Percentiles rank a stretch among this genome's conserved stretches.
Evolutionary conservation across 2,329 filamentous ascomycete genomes (phyloP).

Genomic region (Scleromitrula shiraiana): DNA sequence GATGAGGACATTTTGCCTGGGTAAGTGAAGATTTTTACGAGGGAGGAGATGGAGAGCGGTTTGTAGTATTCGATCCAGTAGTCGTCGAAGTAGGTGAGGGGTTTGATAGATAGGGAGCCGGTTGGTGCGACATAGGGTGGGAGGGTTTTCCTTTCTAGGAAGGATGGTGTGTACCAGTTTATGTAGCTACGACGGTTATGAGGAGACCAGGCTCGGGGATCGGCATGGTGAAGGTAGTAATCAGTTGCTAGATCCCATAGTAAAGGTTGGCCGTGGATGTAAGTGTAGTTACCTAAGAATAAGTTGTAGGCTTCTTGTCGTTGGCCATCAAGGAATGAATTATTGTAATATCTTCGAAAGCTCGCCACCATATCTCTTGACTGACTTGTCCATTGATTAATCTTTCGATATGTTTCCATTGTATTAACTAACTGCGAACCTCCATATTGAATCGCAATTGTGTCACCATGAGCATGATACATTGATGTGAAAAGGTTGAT

Average conservation of each 20-base stretch:
- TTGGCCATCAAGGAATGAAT: conserved; percentile 95
- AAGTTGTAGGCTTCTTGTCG: conserved; percentile 96
- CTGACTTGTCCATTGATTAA: conserved; percentile 97
- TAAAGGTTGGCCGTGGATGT: conserved; percentile 80
- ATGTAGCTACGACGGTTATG: conserved; percentile 66
- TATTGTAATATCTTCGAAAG: conserved; percentile 98
- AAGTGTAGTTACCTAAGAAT: conserved; percentile 94
- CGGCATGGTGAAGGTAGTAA: conserved; percentile 88
- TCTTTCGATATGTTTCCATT: conserved; percentile 98
- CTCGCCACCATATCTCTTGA: conserved; percentile 98
- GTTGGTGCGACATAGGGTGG: conserved; percentile 18
- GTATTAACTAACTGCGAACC: conserved; percentile 97
- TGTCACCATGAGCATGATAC: conserved; percentile 97
- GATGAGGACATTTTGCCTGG: conserved; percentile 73
- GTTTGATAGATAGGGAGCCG: conserved; percentile 18
- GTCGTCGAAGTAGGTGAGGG: conserved; percentile 62
- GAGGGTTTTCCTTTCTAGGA: conserved; percentile 52
- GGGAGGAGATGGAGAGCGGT: conserved; percentile 77
- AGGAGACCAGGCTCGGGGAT: conserved; percentile 66
- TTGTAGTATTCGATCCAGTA: conserved; percentile 98
- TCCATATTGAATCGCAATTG: conserved; percentile 94
- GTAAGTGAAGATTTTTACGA: conserved; percentile 86
- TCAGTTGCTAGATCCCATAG: conserved; percentile 93
- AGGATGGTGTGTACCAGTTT: conserved; percentile 73
- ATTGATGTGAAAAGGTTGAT: conserved; percentile 96